phyloP scores from a whole-genome alignment of 2,329 filamentous ascomycete species.

The Didymella pomorum region DNA sequence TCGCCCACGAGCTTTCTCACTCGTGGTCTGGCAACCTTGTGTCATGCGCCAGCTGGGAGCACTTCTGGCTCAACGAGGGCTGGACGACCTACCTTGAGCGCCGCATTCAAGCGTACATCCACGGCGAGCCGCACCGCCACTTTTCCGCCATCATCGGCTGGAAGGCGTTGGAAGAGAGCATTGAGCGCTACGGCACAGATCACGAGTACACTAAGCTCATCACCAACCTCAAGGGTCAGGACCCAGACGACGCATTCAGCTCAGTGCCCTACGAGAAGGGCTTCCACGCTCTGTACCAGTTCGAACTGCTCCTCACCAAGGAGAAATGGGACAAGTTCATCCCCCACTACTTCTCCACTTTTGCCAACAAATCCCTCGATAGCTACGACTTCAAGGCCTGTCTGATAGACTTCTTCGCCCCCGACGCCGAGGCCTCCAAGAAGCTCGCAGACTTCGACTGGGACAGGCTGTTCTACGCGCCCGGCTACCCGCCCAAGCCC shows the following conservation, averaged over 20 bases:
- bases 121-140: conserved; percentile 85
- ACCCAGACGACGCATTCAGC: conserved; percentile 95
- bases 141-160: conserved; percentile 97
- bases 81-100: conserved; percentile 97
- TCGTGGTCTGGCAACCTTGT: conserved; percentile 91
- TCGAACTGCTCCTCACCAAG: conserved; percentile 84
- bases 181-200: conserved; percentile 79
- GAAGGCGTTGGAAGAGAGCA: conserved; percentile 84
- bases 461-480: conserved; percentile 88
- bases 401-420: conserved; percentile 82
- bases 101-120: conserved; percentile 76
- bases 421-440: conserved; percentile 67
- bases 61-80: conserved; percentile 76
- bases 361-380: conserved; percentile 85
- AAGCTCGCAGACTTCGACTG: conserved; percentile 82
- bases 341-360: conserved; percentile 89
- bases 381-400: conserved; percentile 94
- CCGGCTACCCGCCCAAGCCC: conserved; percentile 88
- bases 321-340: conserved; percentile 96
- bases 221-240: conserved; percentile 84
- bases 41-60: conserved; percentile 80
- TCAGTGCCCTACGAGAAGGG: conserved; percentile 95
- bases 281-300: conserved; percentile 90
- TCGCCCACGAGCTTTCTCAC: conserved; percentile 81
- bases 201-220: conserved; percentile 95